Base-by-base conservation (phyloP, 495 filamentous ascomycete genomes). In the Bacidia gigantensis region DNA sequence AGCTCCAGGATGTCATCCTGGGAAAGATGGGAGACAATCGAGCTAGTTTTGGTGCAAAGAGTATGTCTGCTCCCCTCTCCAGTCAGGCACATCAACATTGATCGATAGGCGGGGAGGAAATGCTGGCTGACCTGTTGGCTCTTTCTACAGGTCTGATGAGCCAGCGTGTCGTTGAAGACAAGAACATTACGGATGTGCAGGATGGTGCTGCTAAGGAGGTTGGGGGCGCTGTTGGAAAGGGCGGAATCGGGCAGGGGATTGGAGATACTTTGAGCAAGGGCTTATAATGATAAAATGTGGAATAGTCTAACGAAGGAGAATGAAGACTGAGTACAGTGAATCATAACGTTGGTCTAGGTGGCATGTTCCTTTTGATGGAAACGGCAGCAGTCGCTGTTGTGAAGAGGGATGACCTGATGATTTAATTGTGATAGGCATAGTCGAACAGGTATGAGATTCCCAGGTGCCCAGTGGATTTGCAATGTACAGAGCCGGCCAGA, bases 1-100 rank as follows among this genome's bases (percentile, higher is more conserved):
- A 61, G 38, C 57, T 72, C 22, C 71, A 78, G 52, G 65, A 74
- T 39, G 56, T 73, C 3, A 53, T 73, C 1, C 62, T 77, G 1
- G 67, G 76, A 51, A 65, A 64, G 35, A 75, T 76, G 67, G 75
- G 73, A 14, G 74, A 78, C 57, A 78, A 69, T 24, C 75, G 73
- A 46, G 57, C 54, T 5, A 57, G 54, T 3, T 69, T 68, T 55
- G 66, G 64, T 22, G 18, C 67, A 10, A 69, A 69, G 49, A 67
- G 67, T 69, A 58, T 22, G 60, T 50, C 20, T 21, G 7, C 22
- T 9, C 14, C 41, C 21, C 41, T 35, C 29, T 35, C 7, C 14
- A 35, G 29, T 14, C 29, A 5, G 7, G 5, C 14, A 5, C 29
- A 14, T 18, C 45, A 22, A 18, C 7, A 48, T 7, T 11, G 47